A percentile compares a stretch with the other conserved stretches of the same genome.
phyloP scores from a whole-genome alignment of 441 rosid species.

The Cnidoscolus chayamansa region DNA sequence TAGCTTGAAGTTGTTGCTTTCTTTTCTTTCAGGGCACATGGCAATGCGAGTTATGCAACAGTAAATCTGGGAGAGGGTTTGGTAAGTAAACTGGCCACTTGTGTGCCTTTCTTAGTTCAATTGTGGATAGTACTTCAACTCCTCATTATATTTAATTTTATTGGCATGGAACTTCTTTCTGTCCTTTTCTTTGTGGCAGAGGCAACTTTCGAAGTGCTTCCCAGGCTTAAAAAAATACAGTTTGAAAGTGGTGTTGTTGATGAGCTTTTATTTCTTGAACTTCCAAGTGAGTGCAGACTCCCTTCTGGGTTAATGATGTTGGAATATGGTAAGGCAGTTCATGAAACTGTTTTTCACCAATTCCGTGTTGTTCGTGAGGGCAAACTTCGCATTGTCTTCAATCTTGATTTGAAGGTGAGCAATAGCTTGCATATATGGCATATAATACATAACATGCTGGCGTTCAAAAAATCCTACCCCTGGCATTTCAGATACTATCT shows the following conservation, averaged over 20 bases:
- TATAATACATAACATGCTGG: slow-evolving; percentile 15
- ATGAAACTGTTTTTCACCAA: slow-evolving; percentile 79
- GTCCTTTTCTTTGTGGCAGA: slow-evolving; percentile 40
- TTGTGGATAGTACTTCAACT: not conserved
- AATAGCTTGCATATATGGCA: not conserved
- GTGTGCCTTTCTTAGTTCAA: not conserved
- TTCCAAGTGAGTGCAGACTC: slow-evolving; percentile 62
- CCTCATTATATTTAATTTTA: not conserved
- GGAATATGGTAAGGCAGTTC: slow-evolving; percentile 78
- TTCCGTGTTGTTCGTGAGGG: slow-evolving; percentile 87
- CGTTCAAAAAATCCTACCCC: not conserved
- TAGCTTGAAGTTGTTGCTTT: slow-evolving; percentile 11
- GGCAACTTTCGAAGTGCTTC: slow-evolving; percentile 84
- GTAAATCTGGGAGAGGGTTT: slow-evolving; percentile 83
- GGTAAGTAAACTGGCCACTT: slow-evolving; percentile 45
- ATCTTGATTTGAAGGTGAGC: slow-evolving; percentile 71
- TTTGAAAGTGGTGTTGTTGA: slow-evolving; percentile 83
- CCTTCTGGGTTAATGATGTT: slow-evolving; percentile 69
- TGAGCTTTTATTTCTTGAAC: slow-evolving; percentile 76
- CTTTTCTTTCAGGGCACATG: slow-evolving; percentile 60
- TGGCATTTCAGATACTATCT: slow-evolving; percentile 53
- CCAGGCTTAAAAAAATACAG: slow-evolving; percentile 79
- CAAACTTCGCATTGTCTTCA: slow-evolving; percentile 71
- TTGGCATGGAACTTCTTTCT: slow-evolving; percentile 1
- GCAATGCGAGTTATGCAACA: slow-evolving; percentile 80